Conservation (phyloP, 2,329 filamentous ascomycete genomes). For the Myriosclerotinia duriaeana region DNA sequence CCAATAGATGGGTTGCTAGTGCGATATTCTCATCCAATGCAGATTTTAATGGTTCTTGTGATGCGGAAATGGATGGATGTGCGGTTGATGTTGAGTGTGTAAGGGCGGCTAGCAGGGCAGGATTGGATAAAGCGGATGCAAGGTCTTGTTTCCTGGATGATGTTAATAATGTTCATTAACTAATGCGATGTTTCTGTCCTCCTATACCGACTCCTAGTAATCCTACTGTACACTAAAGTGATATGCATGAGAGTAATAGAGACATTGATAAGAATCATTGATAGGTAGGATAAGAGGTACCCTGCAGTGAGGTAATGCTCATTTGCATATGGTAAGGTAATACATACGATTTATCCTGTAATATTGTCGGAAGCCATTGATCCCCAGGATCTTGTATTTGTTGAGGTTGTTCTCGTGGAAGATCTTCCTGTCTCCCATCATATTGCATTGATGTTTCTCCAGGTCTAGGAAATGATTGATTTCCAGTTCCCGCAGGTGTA, state of each 20-base stretch:
- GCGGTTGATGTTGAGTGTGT: constrained; percentile 63
- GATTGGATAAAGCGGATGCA: constrained; percentile 63
- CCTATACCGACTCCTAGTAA: neutral
- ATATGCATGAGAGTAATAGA: neutral
- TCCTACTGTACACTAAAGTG: neutral
- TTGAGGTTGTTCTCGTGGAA: constrained; percentile 31
- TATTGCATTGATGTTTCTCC: constrained; percentile 30
- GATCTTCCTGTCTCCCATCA: constrained; percentile 27
- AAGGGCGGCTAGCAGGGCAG: constrained; percentile 70
- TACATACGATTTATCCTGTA: constrained; percentile 82
- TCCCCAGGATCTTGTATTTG: constrained; percentile 59
- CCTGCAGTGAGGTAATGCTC: neutral
- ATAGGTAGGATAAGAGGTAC: constrained; percentile 11
- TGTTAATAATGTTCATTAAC: constrained; percentile 29
- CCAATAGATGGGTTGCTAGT: constrained; percentile 62
- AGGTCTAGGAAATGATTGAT: constrained; percentile 38
- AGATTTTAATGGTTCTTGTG: constrained; percentile 62
- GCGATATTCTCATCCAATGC: constrained; percentile 70
- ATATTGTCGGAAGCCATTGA: constrained; percentile 73
- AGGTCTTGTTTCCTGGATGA: constrained; percentile 71
- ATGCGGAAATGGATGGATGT: constrained; percentile 69
- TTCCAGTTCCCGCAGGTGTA: constrained; percentile 54
- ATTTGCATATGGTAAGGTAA: neutral
- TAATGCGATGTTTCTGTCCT: neutral
- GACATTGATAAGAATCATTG: neutral